Percentiles rank a stretch among this genome's conserved stretches.
phyloP scores from a whole-genome alignment of 768 basidiomycete genomes.

The Bullera alba region DNA sequence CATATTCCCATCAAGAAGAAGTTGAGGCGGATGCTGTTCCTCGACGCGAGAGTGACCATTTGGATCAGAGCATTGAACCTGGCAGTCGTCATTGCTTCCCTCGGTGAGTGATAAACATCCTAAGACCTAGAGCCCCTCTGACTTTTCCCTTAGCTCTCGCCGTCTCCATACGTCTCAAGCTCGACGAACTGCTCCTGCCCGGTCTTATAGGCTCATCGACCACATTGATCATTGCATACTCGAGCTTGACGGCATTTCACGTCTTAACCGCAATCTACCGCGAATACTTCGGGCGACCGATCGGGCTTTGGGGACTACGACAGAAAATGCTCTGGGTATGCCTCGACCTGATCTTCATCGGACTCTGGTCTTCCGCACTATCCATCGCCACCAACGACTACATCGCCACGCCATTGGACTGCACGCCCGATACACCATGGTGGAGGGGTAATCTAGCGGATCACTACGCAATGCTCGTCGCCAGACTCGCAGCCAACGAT shows the following conservation, averaged over 20 bases:
- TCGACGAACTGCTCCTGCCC: conserved; percentile 18
- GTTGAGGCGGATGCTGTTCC: conserved; percentile 23
- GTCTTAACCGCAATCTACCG: conserved; percentile 40
- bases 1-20: conserved; percentile 19
- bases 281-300: conserved; percentile 44
- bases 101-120: conserved; percentile 19
- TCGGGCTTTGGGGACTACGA: conserved; percentile 45
- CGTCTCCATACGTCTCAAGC: conserved; percentile 19
- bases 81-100: conserved; percentile 16
- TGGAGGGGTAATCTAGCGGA: conserved; percentile 29
- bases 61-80: conserved; percentile 27
- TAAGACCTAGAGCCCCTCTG: neutral
- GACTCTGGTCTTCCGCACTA: conserved; percentile 39
- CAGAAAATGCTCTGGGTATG: conserved; percentile 47
- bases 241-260: conserved; percentile 36
- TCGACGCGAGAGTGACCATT: conserved; percentile 36
- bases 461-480: conserved; percentile 6
- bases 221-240: conserved; percentile 37
- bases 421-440: conserved; percentile 27
- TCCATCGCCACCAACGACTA: conserved; percentile 40
- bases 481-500: neutral
- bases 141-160: conserved; percentile 19
- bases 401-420: conserved; percentile 42
- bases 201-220: conserved; percentile 42
- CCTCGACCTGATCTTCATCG: conserved; percentile 43